A percentile compares a stretch with the other conserved stretches of the same genome.
These are phyloP conservation scores for Klebsormidium nitens DNA, from an alignment of 139 green algal genomes.

Conservation along the genomic window DNA sequence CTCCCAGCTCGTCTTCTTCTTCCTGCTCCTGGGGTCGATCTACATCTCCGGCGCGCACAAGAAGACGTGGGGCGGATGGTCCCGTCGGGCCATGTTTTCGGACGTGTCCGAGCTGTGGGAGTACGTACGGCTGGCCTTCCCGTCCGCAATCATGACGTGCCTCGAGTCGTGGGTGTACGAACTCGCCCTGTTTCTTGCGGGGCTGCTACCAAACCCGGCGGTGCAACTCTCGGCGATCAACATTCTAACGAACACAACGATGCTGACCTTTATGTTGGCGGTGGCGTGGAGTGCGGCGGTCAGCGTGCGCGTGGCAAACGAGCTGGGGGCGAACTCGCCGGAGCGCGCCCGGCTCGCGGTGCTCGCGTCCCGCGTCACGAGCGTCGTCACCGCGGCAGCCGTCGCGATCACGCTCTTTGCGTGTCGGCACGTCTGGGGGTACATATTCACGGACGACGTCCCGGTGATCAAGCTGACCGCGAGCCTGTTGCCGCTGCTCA, in stretches of 20 bases:
- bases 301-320: constrained; percentile 24
- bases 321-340: constrained; percentile 17
- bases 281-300: constrained; percentile 5
- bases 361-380: background rate
- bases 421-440: constrained; percentile 6
- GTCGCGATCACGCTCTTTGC: background rate
- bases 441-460: constrained; percentile 4
- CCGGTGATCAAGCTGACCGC: constrained; percentile 5
- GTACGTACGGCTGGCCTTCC: constrained; percentile 16
- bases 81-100: too few relatives aligned
- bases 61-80: constrained; percentile 19
- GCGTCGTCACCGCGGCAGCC: background rate
- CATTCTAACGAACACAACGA: constrained; percentile 21
- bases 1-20: constrained; percentile 2
- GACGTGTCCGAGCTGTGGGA: too few relatives aligned
- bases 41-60: constrained; percentile 4
- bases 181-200: constrained; percentile 26
- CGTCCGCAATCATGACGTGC: constrained; percentile 16
- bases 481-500: constrained; percentile 1
- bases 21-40: constrained; percentile 32
- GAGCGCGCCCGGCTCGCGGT: constrained; percentile 8
- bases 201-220: constrained; percentile 24
- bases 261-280: constrained; percentile 23
- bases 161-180: constrained; percentile 37
- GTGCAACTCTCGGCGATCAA: constrained; percentile 18